Base-by-base conservation (phyloP, 2,329 filamentous ascomycete genomes). In the Incumbomyces lentus region DNA sequence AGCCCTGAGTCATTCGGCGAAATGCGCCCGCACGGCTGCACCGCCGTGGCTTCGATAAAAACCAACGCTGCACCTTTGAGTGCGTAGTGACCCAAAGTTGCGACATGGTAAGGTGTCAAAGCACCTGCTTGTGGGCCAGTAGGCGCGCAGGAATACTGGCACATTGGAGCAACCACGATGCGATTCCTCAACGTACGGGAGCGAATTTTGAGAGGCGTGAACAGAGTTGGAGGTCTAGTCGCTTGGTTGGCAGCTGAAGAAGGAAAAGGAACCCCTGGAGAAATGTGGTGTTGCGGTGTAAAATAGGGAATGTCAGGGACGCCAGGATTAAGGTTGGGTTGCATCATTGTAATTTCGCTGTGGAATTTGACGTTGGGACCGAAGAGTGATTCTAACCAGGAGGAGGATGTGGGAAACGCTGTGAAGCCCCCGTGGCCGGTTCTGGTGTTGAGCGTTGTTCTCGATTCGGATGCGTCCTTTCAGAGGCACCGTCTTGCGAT, bases 1-100 rank as follows among this genome's bases (percentile, higher is more conserved):
- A 64, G 43, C 2, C 65, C 63, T 1, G 58, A 41, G 49, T 60
- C 58, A 29, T 68, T 55, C 1, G 67, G 85, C 1, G 82, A 81
- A 68, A 93, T 92, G 48, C 87, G 76, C 16, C 87, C 87, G 57
- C 86, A 79, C 8, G 84, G 67, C n/a, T 78, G 70, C 1, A 93
- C 82, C 34, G 79, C 71, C 1, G 84, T 87, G 31, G 86, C 85
- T 68, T 93, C 87, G 49, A 88, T 71, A 49, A 86, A 76, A 32
- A 53, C 50, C 18, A 58, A 39, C 2, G 40, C 50, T 1, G 57
- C 53, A 10, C 59, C 55, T 43, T 56, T 56, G 13, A 56, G 46
- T 2, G 54, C 54, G 35, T 56, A 55, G 39, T 56, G 54, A 11
- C 58, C 59, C 8, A 60, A 30, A 7, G 71, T 69, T 2, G 64